phyloP scores from a whole-genome alignment of 2,329 filamentous ascomycete genomes.

The Zymoseptoria pseudotritici region DNA sequence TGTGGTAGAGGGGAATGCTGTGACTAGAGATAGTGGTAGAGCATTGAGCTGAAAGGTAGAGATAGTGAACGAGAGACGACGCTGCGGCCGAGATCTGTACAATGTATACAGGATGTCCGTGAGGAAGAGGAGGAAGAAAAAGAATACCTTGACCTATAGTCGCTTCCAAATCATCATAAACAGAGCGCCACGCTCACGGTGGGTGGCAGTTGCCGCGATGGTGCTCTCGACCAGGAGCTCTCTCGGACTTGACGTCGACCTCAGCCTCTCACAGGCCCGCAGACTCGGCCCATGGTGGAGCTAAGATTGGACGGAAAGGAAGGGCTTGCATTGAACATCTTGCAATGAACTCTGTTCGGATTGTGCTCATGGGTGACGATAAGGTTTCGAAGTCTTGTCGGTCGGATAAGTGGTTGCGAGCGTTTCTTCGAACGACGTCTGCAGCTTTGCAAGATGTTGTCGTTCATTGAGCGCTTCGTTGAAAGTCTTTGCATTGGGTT shows the following conservation, averaged over 20 bases:
- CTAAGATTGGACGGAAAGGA: neutral
- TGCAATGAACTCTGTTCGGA: neutral
- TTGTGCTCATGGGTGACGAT: neutral
- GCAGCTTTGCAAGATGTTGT: neutral
- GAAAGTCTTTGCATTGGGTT: neutral
- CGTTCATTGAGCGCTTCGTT: neutral
- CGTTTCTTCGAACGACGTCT: neutral
- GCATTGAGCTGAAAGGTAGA: neutral
- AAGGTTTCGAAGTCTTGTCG: neutral
- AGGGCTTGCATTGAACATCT: neutral
- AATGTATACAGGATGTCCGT: too few species aligned
- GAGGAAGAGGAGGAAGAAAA: neutral
- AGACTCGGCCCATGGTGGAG: neutral
- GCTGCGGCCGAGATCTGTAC: too few species aligned
- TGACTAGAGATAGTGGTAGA: slow-evolving; percentile 1
- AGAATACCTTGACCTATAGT: neutral
- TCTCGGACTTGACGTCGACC: neutral
- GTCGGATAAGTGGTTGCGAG: neutral
- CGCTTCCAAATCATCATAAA: neutral
- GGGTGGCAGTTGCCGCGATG: neutral
- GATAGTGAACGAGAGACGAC: neutral
- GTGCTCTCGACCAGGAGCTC: neutral
- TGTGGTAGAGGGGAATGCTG: slow-evolving; percentile 5
- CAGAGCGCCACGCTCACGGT: neutral
- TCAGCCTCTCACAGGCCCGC: neutral